Evolutionary conservation across 2,329 filamentous ascomycete species (phyloP).

Genomic region (Seiridium unicorne): DNA sequence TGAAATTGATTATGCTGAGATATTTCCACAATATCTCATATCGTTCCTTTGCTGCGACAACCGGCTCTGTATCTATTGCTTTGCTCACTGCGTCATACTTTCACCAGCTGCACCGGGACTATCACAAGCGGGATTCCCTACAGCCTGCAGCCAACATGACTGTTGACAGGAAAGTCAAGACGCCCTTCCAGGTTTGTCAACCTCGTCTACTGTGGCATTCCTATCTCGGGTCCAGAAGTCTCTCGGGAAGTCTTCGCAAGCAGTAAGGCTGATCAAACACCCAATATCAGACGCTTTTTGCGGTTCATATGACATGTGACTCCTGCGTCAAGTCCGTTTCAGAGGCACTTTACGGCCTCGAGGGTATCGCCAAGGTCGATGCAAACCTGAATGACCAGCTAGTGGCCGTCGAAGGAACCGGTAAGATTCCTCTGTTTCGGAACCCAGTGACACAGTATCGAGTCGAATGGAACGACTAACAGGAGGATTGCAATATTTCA

Average conservation of each 20-base stretch:
- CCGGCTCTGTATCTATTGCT: conserved; percentile 18
- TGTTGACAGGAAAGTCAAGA: conserved; percentile 27
- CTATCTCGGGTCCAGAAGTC: no score
- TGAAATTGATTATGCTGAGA: conserved; percentile 20
- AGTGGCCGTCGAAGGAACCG: conserved; percentile 80
- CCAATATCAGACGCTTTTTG: conserved; percentile 76
- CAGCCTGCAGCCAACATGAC: conserved; percentile 21
- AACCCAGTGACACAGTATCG: conserved; percentile 2
- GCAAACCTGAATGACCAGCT: conserved; percentile 81
- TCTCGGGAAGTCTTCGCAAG: no score
- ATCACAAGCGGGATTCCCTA: conserved; percentile 6
- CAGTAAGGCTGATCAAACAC: conserved; percentile 23
- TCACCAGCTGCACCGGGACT: conserved; percentile 17
- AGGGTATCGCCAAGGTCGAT: conserved; percentile 79
- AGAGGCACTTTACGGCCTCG: conserved; percentile 70
- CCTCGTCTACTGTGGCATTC: no score
- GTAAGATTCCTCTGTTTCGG: conserved; percentile 34
- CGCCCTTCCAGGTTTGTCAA: conserved; percentile 30
- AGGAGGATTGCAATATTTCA: conserved; percentile 20
- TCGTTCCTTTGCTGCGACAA: conserved; percentile 20
- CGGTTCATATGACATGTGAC: conserved; percentile 90
- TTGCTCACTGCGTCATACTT: conserved; percentile 23
- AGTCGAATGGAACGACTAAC: not conserved
- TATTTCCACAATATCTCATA: conserved; percentile 21
- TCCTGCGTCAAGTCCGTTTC: conserved; percentile 86